Base-by-base conservation (phyloP, 306 rosid genomes). In the Ammopiptanthus mongolicus region DNA sequence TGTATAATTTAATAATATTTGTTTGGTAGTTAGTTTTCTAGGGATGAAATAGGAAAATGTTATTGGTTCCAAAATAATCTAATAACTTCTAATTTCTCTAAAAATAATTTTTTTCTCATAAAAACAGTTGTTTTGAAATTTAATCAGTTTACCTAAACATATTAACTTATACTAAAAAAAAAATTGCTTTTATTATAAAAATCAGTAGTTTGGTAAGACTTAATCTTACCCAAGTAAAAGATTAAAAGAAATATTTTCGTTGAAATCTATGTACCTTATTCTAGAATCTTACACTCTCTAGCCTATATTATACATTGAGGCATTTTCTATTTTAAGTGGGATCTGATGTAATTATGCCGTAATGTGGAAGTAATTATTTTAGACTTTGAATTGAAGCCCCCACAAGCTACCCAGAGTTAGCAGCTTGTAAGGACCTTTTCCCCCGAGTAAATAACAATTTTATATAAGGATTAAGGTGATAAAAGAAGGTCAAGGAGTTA, bases 241-340 rank as follows among this genome's bases (percentile, higher is more conserved):
- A 68, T 21, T 41, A 7, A 36, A 67, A 52, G 31, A 56, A 63
- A 63, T 19, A 36, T 69, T 36, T 71, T 57, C 56, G n/a, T 56
- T 77, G 79, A 77, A 81, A 37, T 77, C 79, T 56, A 65, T 82
- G 79, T 25, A 34, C 52, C 64, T 62, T 56, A 21, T 52, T 62
- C 22, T 51, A 51, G 19, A 68, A 39, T 47, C 53, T 42, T 15
- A 57, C 22, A 50, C 44, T 29, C 25, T 11, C 12, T 53, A 17
- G 39, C 60, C 79, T 21, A 7, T 47, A 44, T 59, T 29, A 11
- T 58, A 5, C 1, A 62, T 64, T 61, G 51, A 50, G 58, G 19
- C 59, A 39, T 51, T 61, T 55, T 81, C 33, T 37, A 55, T 44
- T 62, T 23, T 62, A 17, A 65, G 76, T 77, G 71, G 51, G 64